These are phyloP conservation scores for Ramaria rubella DNA, from an alignment of 768 basidiomycete genomes.

Conservation along the genomic window DNA sequence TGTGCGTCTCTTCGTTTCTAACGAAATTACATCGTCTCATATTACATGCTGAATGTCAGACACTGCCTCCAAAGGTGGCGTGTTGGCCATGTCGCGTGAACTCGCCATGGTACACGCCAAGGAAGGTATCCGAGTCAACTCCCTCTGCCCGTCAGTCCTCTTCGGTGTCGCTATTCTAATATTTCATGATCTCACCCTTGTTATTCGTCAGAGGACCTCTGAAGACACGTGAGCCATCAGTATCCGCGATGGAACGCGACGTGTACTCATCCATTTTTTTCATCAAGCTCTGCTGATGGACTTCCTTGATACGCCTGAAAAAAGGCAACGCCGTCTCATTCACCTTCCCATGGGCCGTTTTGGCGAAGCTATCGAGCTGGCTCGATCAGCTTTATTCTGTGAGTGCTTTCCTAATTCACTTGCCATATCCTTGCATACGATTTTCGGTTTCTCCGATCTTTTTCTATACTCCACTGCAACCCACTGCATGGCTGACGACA, in stretches of 20 bases:
- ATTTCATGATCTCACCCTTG: constrained; percentile 1
- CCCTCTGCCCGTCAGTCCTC: constrained; percentile 82
- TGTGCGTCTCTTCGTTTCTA: constrained; percentile 47
- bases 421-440: no score
- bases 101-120: constrained; percentile 96
- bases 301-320: constrained; percentile 94
- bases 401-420: constrained; percentile 38
- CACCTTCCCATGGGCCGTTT: constrained; percentile 97
- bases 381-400: constrained; percentile 91
- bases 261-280: not conserved
- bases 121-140: constrained; percentile 94
- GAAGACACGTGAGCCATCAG: constrained; percentile 68
- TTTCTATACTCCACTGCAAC: no score
- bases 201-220: constrained; percentile 67
- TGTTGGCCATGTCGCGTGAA: constrained; percentile 98
- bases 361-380: constrained; percentile 93
- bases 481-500: constrained; percentile 7
- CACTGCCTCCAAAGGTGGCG: constrained; percentile 60
- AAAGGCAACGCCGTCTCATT: constrained; percentile 82
- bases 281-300: constrained; percentile 88
- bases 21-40: constrained; percentile 1
- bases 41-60: constrained; percentile 12
- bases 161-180: not conserved
- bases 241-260: not conserved
- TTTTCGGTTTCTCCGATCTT: no score